These are phyloP conservation scores for Funneliformis mosseae DNA, from an alignment of 192 early-diverging fungal genomes.

Conservation along the genomic window DNA sequence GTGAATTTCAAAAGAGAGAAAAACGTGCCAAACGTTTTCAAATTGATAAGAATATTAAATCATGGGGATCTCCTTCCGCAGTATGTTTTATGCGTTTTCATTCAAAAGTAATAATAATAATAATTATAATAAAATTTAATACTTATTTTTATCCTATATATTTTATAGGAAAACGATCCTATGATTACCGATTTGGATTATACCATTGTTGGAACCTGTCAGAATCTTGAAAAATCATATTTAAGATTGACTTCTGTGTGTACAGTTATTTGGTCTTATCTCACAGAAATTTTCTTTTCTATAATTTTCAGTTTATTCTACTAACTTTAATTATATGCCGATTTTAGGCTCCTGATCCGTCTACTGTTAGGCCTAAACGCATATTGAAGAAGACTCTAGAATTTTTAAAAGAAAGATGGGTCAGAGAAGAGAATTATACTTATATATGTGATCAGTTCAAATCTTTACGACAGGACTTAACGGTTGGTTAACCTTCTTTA, in stretches of 20 bases:
- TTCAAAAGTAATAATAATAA: too few species aligned
- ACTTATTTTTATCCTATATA: slow-evolving; percentile 25
- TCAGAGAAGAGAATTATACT: slow-evolving; percentile 82
- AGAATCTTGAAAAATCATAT: slow-evolving; percentile 88
- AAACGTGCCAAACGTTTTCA: slow-evolving; percentile 43
- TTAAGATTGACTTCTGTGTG: slow-evolving; percentile 86
- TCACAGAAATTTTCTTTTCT: background rate
- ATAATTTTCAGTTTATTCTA: background rate
- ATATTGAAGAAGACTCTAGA: slow-evolving; percentile 79
- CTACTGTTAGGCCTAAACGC: slow-evolving; percentile 87
- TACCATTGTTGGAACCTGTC: slow-evolving; percentile 88
- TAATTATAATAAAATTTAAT: too few species aligned
- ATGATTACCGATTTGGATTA: slow-evolving; percentile 75
- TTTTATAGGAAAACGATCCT: slow-evolving; percentile 52
- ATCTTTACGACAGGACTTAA: slow-evolving; percentile 93
- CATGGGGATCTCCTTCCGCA: slow-evolving; percentile 7
- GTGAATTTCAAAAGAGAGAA: slow-evolving; percentile 44
- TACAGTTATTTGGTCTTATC: background rate
- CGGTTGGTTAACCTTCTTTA: slow-evolving; percentile 53
- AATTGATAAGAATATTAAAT: slow-evolving; percentile 29
- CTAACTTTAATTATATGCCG: slow-evolving; percentile 16
- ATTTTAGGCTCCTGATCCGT: slow-evolving; percentile 82
- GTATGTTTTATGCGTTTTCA: slow-evolving; percentile 3
- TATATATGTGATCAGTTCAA: slow-evolving; percentile 99
- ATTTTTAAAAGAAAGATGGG: slow-evolving; percentile 80